Conservation (phyloP, 2,329 filamentous ascomycete genomes). For the Tolypocladium ophioglossoides region DNA sequence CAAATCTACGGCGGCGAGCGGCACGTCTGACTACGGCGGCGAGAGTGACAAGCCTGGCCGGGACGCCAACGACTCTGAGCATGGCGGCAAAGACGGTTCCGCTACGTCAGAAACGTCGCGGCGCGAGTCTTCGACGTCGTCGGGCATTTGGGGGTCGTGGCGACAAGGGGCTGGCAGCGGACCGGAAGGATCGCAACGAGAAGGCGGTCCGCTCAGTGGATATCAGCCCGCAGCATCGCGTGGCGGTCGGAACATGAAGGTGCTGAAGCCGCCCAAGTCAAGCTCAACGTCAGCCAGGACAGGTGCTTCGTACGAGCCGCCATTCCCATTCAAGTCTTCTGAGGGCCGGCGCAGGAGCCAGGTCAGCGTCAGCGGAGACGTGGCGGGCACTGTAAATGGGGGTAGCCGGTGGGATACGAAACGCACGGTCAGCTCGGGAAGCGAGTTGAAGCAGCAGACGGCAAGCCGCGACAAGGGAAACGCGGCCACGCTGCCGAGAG, state of each 20-base stretch:
- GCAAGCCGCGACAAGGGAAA: conserved; percentile 25
- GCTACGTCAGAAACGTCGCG: conserved; percentile 20
- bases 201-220: conserved; percentile 46
- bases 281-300: conserved; percentile 40
- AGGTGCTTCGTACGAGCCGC: conserved; percentile 41
- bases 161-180: conserved; percentile 44
- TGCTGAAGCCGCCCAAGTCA: conserved; percentile 69
- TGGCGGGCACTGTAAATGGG: conserved; percentile 13
- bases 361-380: conserved; percentile 20
- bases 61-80: conserved; percentile 11
- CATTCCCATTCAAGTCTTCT: conserved; percentile 31
- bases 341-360: conserved; percentile 47
- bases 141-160: conserved; percentile 62
- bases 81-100: conserved; percentile 16
- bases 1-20: conserved; percentile 23
- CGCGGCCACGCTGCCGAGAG: conserved; percentile 36
- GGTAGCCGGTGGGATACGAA: conserved; percentile 44
- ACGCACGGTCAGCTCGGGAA: conserved; percentile 33
- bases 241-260: conserved; percentile 69
- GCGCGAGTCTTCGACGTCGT: conserved; percentile 37
- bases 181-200: conserved; percentile 41
- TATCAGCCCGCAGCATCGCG: conserved; percentile 56
- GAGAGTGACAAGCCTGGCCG: conserved; percentile 29
- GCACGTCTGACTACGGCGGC: conserved; percentile 31
- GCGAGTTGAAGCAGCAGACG: conserved; percentile 23